phyloP scores from a whole-genome alignment of 208 protist genomes.

The Trypanosoma cruzi region DNA sequence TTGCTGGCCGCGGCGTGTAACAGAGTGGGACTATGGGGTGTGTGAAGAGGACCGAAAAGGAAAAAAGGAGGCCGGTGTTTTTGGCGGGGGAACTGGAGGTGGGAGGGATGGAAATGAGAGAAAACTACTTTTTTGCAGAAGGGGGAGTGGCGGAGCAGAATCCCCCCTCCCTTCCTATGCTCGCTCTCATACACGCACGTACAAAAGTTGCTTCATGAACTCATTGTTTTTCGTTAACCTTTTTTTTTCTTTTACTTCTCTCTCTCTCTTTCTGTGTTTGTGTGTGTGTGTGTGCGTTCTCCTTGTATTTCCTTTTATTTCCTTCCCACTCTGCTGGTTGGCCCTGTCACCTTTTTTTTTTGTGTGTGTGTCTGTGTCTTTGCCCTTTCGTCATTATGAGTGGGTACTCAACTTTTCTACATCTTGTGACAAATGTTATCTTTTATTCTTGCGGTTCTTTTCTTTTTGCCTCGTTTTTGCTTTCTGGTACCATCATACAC shows the following conservation, averaged over 20 bases:
- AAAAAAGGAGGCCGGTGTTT: no score
- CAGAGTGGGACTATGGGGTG: no score
- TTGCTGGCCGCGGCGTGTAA: no score
- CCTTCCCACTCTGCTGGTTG: slow-evolving; percentile 14
- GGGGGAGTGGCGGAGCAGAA: background rate
- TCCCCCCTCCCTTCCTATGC: slow-evolving; percentile 3
- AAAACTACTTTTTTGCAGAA: no score
- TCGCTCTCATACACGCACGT: slow-evolving; percentile 1
- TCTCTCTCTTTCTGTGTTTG: slow-evolving; percentile 6
- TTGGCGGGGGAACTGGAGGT: no score
- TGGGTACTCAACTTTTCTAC: no score
- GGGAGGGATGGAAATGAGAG: no score
- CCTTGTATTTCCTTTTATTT: slow-evolving; percentile 24
- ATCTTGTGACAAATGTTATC: no score
- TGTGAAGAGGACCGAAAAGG: no score
- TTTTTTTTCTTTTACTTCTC: background rate
- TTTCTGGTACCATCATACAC: background rate
- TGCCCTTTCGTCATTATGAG: no score
- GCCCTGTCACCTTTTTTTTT: background rate
- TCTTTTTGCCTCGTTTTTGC: background rate
- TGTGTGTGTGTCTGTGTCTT: no score
- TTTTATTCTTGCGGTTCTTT: no score
- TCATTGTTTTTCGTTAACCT: slow-evolving; percentile 25
- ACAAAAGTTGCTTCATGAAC: slow-evolving; percentile 13
- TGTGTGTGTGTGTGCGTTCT: slow-evolving; percentile 11